Conservation (phyloP, 1,284 basidiomycete species). For the Cutaneotrichosporon cutaneum region DNA sequence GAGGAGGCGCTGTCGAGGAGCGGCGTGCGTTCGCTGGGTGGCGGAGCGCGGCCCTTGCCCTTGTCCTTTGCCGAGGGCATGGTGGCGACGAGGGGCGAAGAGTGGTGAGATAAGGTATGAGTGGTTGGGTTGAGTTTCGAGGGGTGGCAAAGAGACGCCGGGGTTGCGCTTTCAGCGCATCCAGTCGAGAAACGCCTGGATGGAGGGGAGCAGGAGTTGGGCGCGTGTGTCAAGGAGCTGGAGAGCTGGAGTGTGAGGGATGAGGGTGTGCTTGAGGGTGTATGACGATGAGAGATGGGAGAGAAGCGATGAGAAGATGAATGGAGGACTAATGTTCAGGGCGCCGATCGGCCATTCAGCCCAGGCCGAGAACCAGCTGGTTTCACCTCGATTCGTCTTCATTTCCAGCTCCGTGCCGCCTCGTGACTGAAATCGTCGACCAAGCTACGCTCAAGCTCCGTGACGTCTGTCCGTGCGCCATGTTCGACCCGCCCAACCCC, state of each 20-base stretch:
- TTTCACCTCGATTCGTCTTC: not conserved
- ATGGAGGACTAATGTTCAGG: not conserved
- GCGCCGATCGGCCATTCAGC: not conserved
- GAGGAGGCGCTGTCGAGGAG: slow-evolving; percentile 15
- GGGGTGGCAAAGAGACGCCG: not conserved
- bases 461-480: not conserved
- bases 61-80: slow-evolving; percentile 22
- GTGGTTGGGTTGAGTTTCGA: no score
- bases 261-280: no score
- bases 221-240: no score
- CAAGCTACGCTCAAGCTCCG: slow-evolving; percentile 5
- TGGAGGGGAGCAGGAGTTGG: not conserved
- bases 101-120: not conserved
- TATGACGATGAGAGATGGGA: not conserved
- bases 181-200: not conserved
- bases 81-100: not conserved
- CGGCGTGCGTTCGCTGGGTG: slow-evolving; percentile 22
- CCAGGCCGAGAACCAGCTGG: not conserved
- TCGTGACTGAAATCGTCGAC: not conserved
- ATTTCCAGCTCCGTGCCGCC: not conserved
- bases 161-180: not conserved
- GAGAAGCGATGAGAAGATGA: not conserved
- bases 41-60: slow-evolving; percentile 15
- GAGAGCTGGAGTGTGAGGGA: no score
- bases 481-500: slow-evolving; percentile 1